Evolutionary conservation across 441 rosid genomes (phyloP).

Genomic region (Populus tomentosa): DNA sequence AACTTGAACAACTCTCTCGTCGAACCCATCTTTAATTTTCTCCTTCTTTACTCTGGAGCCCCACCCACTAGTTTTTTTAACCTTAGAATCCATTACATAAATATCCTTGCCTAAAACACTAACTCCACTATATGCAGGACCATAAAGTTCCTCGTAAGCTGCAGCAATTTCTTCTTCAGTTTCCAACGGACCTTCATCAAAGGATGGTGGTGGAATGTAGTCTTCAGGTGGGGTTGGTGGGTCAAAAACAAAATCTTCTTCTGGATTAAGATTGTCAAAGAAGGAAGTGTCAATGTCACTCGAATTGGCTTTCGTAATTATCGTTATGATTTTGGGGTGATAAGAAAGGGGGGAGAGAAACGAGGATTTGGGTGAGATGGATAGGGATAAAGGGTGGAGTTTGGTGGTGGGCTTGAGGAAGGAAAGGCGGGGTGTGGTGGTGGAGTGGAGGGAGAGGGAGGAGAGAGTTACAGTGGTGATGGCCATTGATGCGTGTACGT

Average conservation of each 20-base stretch:
- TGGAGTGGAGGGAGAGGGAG: conserved; percentile 28
- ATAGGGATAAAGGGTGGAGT: neutral
- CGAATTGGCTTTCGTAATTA: conserved; percentile 27
- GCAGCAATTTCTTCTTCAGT: conserved; percentile 68
- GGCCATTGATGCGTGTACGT: neutral
- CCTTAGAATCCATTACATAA: conserved; percentile 59
- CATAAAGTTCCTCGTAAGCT: conserved; percentile 79
- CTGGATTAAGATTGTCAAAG: conserved; percentile 45
- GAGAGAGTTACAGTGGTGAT: conserved; percentile 30
- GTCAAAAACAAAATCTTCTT: conserved; percentile 44
- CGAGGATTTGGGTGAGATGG: conserved; percentile 11
- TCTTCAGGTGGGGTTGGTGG: conserved; percentile 68
- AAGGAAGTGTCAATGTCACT: conserved; percentile 42
- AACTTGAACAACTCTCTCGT: conserved; percentile 85
- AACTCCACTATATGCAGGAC: conserved; percentile 71
- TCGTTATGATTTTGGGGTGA: neutral
- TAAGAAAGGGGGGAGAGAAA: conserved; percentile 23
- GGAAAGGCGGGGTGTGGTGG: conserved; percentile 16
- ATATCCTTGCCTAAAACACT: conserved; percentile 59
- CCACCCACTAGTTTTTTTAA: conserved; percentile 42
- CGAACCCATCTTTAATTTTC: conserved; percentile 71
- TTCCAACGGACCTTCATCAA: conserved; percentile 72
- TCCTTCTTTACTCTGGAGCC: conserved; percentile 55
- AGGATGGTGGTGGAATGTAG: conserved; percentile 45
- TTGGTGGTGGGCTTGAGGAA: conserved; percentile 17